Base-by-base conservation (phyloP, 2,329 filamentous ascomycete genomes). In the Pestalotiopsis sp. region DNA sequence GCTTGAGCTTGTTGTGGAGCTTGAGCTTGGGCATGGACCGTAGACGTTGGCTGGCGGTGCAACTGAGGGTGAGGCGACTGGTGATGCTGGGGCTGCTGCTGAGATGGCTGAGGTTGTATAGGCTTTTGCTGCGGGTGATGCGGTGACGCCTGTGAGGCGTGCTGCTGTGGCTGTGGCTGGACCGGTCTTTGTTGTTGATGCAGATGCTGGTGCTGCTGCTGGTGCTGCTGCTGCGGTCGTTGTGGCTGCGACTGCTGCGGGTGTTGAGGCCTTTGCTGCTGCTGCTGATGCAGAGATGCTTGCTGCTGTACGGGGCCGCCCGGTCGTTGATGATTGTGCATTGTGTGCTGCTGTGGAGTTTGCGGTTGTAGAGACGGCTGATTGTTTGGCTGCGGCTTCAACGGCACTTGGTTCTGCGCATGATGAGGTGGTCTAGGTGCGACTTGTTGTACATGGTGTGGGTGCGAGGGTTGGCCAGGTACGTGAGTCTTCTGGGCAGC, bases 251-350 rank as follows among this genome's bases (percentile, higher is more conserved):
- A 57, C 64, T 73, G 73, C 25, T n/a, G n/a, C 12, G 58, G 65
- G 13, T 69, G 67, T 7, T 65, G 45, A 52, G 65, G 69, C n/a
- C 65, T 52, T 63, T 73, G 73, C 25, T 31, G 41, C 17, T 39
- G 68, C 17, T 39, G 68, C n/a, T 69, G 67, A 3, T 65, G 59
- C 31, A 72, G 67, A 58, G 31, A 13, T 13, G 62, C 17, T 64
- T 45, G 58, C 61, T 25, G 67, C 60, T 61, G 68, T 63, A 25
- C 64, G 27, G 20, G 59, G 49, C 9, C 41, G 58, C 66, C 63
- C 41, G 57, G 68, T 66, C 49, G 68, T 13, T 62, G 64, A 31
- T 62, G 59, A 27, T 75, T 76, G 38, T 78, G 76, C 17, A 75
- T 73, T 41, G 76, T 73, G 68, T 78, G 69, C 20, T 20, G 63